These are phyloP conservation scores for Brasilioporus rufonigricans DNA, from an alignment of 768 basidiomycete genomes.

Conservation along the genomic window DNA sequence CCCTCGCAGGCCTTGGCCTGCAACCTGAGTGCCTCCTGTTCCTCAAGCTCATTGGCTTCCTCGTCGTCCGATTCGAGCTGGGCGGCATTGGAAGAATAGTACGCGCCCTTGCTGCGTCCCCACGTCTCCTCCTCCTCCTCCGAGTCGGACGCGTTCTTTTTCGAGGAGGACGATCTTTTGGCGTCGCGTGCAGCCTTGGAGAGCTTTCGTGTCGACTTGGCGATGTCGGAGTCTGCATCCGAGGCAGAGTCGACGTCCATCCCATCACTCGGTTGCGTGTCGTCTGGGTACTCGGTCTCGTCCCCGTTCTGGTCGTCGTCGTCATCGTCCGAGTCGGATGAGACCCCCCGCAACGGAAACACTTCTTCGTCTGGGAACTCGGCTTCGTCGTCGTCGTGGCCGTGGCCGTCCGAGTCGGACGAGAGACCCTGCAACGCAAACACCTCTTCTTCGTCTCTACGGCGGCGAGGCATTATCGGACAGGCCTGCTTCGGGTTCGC, in stretches of 20 bases:
- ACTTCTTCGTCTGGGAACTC: conserved; percentile 54
- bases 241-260: conserved; percentile 23
- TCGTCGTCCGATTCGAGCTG: conserved; percentile 84
- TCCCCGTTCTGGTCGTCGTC: conserved; percentile 13
- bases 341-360: conserved; percentile 67
- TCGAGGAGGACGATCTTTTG: conserved; percentile 7
- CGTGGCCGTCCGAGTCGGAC: background rate
- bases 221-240: background rate
- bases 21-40: conserved; percentile 78
- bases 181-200: conserved; percentile 10
- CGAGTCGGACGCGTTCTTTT: conserved; percentile 15
- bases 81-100: conserved; percentile 84
- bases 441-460: conserved; percentile 70
- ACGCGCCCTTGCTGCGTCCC: conserved; percentile 77
- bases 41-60: conserved; percentile 84
- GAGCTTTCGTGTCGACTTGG: conserved; percentile 13
- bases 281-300: conserved; percentile 36
- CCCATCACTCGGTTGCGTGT: conserved; percentile 18
- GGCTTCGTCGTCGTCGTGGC: conserved; percentile 39
- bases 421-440: conserved; percentile 66
- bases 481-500: background rate
- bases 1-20: conserved; percentile 72
- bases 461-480: conserved; percentile 2
- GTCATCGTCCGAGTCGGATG: conserved; percentile 23
- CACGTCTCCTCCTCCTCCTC: conserved; percentile 61